Conservation (phyloP, 257 asterid species). For the Nicotiana noctiflora region DNA sequence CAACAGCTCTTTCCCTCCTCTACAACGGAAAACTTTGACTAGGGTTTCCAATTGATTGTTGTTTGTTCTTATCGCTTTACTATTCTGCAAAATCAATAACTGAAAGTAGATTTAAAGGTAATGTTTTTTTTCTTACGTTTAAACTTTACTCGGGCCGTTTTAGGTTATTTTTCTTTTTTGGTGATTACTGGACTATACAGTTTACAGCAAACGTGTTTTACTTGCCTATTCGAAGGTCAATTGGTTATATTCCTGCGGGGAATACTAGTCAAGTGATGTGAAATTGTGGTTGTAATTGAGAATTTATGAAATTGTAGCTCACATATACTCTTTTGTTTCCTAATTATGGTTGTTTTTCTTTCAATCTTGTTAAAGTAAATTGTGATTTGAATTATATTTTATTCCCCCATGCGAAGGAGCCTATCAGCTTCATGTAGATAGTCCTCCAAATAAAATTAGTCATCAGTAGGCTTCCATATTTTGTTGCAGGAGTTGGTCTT, state of each 20-base stretch:
- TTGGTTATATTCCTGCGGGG: background rate
- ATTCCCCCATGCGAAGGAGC: background rate
- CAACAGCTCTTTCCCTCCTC: background rate
- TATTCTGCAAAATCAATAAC: background rate
- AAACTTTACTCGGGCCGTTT: background rate
- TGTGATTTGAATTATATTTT: background rate
- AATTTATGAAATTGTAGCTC: too few relatives aligned
- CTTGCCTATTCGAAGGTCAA: background rate
- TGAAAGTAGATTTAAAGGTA: background rate
- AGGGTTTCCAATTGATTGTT: conserved; percentile 2
- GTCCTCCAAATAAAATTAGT: background rate
- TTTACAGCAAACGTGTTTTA: background rate
- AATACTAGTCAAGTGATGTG: background rate
- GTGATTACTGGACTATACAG: background rate
- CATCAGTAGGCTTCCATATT: background rate
- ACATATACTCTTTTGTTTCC: too few relatives aligned
- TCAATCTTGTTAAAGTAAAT: background rate
- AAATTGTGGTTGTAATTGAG: background rate
- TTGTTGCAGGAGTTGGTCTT: background rate
- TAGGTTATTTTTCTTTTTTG: background rate
- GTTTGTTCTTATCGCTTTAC: background rate
- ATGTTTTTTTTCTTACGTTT: background rate
- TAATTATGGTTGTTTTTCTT: background rate
- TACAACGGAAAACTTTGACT: background rate
- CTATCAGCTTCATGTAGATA: background rate